Conservation (phyloP, 495 filamentous ascomycete species). For the Daldinia bambusicola region DNA sequence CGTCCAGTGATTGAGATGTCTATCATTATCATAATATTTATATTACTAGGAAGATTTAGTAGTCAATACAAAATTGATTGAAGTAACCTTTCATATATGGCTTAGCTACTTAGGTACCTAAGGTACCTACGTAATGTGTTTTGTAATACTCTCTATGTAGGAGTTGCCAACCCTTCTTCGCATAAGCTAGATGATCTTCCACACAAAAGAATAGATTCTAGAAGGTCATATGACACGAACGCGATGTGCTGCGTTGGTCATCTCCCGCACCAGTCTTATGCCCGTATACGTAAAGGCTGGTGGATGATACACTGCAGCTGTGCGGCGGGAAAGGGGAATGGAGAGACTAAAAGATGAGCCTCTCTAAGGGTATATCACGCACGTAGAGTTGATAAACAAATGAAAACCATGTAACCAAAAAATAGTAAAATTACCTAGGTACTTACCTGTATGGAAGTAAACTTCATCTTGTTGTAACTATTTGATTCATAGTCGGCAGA, state of each 20-base stretch:
- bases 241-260: slow-evolving; percentile 27
- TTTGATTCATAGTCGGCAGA: too few species aligned
- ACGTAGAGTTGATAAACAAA: background rate
- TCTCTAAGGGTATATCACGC: background rate
- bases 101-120: too few species aligned
- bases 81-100: too few species aligned
- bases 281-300: slow-evolving; percentile 6
- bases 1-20: too few species aligned
- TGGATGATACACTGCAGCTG: slow-evolving; percentile 18
- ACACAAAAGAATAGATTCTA: slow-evolving; percentile 5
- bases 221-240: slow-evolving; percentile 26
- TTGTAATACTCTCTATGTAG: too few species aligned
- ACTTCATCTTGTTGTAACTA: too few species aligned
- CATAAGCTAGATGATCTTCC: background rate
- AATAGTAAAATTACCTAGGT: background rate
- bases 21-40: too few species aligned
- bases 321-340: slow-evolving; percentile 16
- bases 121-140: too few species aligned
- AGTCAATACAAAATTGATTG: too few species aligned
- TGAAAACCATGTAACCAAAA: background rate
- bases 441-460: too few species aligned
- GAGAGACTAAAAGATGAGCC: background rate
- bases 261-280: slow-evolving; percentile 12
- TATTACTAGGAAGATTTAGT: too few species aligned
- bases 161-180: background rate